Evolutionary conservation across 2,329 filamentous ascomycete species (phyloP).

Genomic region (Metarhizium sp.): DNA sequence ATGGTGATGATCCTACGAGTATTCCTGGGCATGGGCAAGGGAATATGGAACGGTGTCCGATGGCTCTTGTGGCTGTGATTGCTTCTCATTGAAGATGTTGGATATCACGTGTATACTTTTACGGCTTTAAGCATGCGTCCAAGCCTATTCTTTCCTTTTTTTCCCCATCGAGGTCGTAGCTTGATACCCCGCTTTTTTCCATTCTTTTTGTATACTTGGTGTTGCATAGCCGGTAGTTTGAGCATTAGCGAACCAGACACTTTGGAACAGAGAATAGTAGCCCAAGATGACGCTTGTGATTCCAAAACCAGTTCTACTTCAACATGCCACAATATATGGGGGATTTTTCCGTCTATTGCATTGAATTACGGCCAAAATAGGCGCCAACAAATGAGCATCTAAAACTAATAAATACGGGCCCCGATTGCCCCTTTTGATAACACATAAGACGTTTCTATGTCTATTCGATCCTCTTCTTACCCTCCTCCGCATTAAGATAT

Average conservation of each 20-base stretch:
- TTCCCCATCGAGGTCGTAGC: background rate
- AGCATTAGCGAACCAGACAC: background rate
- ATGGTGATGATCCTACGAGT: slow-evolving; percentile 69
- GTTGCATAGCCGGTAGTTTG: background rate
- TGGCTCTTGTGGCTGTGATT: slow-evolving; percentile 75
- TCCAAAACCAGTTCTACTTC: background rate
- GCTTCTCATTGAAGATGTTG: background rate
- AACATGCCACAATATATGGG: too few species aligned
- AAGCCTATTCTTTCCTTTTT: background rate
- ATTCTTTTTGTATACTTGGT: slow-evolving; percentile 5
- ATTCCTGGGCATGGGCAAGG: slow-evolving; percentile 52
- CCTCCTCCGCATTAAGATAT: slow-evolving; percentile 83
- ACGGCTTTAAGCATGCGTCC: background rate
- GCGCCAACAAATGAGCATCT: background rate
- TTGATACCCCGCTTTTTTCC: slow-evolving; percentile 3
- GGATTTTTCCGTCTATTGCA: background rate
- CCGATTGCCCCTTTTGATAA: background rate
- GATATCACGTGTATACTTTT: background rate
- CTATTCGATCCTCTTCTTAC: slow-evolving; percentile 95
- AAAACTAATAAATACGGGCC: background rate
- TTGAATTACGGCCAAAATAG: background rate
- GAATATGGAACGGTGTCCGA: slow-evolving; percentile 48
- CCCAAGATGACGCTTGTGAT: background rate
- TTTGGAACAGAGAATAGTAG: background rate
- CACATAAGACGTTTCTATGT: background rate